Evolutionary conservation across 768 basidiomycete species (phyloP), one percentile per base, ranked within the genome.

Genomic region (Naematelia aurantialba): DNA sequence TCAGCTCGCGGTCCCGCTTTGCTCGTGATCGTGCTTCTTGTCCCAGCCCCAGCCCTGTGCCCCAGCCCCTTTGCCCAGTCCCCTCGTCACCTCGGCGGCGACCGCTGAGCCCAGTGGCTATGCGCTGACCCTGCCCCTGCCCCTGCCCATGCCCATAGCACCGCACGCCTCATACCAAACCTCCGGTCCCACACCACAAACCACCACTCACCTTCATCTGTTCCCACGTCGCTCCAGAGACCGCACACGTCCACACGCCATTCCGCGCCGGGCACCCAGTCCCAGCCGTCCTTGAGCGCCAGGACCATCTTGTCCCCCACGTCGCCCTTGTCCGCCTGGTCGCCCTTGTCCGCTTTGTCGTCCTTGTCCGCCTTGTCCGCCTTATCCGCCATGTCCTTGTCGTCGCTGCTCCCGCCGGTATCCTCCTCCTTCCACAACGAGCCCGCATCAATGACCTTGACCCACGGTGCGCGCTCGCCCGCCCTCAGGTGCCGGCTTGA

Each of bases 181-280:
- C n/a, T n/a, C n/a, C n/a, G n/a, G n/a, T n/a, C n/a, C n/a, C 13
- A 45, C 54, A 31, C 21, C 26, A 51, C 11, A 25, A 30, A 12
- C 10, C 44, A 1, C 13, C 0, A 64, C 66, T 63, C 56, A 73
- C 72, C 70, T 3, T 50, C 63, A 55, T 76, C 75, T 1, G 59
- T 60, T 0, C 68, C 75, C 1, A 45, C 52, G 2, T 63, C 63
- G 57, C 59, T 66, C 75, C 75, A 76, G 27, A 68, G 45, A 8
- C 70, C 73, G 21, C 55, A 63, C 5, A 63, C 57, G 52, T 76
- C 72, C 5, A 76, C 68, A 45, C 70, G 60, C 75, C 75, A 76
- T 26, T 75, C 75, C 58, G 75, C 75, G 0, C 59, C 55, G 1
- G 73, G 68, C 0, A 77, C 56, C 57, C 68, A 77, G 1, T 47